Percentiles rank a stretch among this genome's conserved stretches.
phyloP scores from a whole-genome alignment of 176 grass and related monocot species.

The Guadua angustifolia region DNA sequence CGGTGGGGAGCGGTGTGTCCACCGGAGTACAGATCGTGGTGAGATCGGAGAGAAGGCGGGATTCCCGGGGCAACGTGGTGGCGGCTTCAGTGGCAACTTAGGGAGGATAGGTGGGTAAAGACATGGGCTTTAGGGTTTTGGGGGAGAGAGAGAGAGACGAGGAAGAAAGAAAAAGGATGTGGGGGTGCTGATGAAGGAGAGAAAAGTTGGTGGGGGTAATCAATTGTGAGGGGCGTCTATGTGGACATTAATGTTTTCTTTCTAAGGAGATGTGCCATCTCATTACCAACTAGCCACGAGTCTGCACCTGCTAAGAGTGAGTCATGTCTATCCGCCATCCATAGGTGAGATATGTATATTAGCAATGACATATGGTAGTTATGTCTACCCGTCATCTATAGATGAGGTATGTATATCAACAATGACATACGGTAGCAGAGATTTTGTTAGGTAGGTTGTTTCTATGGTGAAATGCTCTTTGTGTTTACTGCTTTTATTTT shows the following conservation, averaged over 20 bases:
- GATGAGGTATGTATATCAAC: too few species aligned
- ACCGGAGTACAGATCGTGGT: background rate
- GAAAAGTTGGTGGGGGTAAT: conserved; percentile 37
- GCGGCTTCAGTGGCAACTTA: conserved; percentile 38
- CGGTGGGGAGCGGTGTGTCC: background rate
- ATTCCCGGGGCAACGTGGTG: background rate
- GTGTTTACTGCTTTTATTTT: background rate
- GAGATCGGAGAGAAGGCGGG: conserved; percentile 3
- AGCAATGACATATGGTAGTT: background rate
- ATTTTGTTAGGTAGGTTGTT: background rate
- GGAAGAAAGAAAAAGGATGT: background rate
- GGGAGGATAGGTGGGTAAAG: conserved; percentile 35
- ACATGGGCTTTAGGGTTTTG: conserved; percentile 54
- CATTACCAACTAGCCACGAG: too few species aligned
- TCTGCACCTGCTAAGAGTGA: background rate
- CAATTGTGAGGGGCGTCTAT: conserved; percentile 17
- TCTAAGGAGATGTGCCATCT: background rate
- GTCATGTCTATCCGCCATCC: background rate
- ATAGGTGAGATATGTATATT: background rate
- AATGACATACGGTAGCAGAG: rapidly evolving
- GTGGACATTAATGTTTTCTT: conserved; percentile 44
- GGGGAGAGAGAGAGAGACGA: background rate
- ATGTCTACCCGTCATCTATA: too few species aligned
- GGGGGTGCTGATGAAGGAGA: conserved; percentile 9
- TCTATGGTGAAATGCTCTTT: background rate